These are phyloP conservation scores for Pseudogymnoascus sp. DNA, from an alignment of 2,329 filamentous ascomycete genomes.

Conservation along the genomic window DNA sequence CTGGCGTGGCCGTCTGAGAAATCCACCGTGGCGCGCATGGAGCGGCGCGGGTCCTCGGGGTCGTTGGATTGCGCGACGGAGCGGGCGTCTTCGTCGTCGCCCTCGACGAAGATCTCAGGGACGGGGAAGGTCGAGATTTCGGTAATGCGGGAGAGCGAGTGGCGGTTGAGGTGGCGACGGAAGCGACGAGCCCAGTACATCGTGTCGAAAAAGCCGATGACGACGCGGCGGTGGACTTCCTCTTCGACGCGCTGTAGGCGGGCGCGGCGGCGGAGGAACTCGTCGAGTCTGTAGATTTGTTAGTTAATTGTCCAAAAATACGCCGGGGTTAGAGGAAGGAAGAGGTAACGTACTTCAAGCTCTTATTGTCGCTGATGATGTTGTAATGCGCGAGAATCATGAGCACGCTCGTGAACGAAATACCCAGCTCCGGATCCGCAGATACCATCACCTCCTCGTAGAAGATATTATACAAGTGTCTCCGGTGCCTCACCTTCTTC, in stretches of 20 bases:
- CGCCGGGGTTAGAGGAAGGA: background rate
- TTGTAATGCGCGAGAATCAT: constrained; percentile 98
- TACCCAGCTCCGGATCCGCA: constrained; percentile 79
- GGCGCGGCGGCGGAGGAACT: constrained; percentile 84
- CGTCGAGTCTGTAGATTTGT: constrained; percentile 60
- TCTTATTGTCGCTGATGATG: constrained; percentile 96
- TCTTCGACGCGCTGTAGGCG: constrained; percentile 91
- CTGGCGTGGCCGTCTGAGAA: constrained; percentile 16
- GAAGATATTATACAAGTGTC: constrained; percentile 83
- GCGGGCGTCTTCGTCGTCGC: constrained; percentile 45
- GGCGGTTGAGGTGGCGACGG: constrained; percentile 63
- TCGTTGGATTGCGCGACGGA: constrained; percentile 21
- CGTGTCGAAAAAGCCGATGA: constrained; percentile 93
- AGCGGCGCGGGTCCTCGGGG: constrained; percentile 15
- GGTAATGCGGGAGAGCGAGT: constrained; percentile 68
- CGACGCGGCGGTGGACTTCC: constrained; percentile 80
- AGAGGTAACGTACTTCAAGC: constrained; percentile 55
- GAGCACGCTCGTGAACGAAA: constrained; percentile 83
- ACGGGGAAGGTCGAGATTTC: constrained; percentile 71
- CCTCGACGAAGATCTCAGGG: constrained; percentile 84
- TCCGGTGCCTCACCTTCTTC: constrained; percentile 61
- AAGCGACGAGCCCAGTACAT: constrained; percentile 77
- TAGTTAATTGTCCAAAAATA: constrained; percentile 17
- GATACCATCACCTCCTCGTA: constrained; percentile 95
- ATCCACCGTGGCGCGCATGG: constrained; percentile 16